Base-by-base conservation (phyloP, 2,329 filamentous ascomycete genomes). In the Trichothecium sympodiale region DNA sequence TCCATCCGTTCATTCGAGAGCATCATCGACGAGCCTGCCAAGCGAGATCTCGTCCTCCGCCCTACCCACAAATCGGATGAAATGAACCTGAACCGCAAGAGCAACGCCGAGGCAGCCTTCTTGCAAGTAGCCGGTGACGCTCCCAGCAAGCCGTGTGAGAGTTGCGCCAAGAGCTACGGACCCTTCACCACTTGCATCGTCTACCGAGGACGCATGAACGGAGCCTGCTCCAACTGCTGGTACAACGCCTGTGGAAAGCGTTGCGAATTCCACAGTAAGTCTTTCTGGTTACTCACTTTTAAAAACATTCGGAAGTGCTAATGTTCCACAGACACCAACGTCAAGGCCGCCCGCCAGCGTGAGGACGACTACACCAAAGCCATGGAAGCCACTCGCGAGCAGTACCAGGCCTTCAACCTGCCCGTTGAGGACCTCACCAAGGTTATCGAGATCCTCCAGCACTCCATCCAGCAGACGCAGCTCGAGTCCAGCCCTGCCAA, bases 181-280 rank as follows among this genome's bases (percentile, higher is more conserved):
- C 72, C 73, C 0, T 77, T 71, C 71, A 69, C 60, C 1, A 60
- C 61, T 13, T 77, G 73, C 42, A 61, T 77, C n/a, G 57, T 74
- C n/a, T 67, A 72, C 16, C 66, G 68, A 33, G 71, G 72, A 2
- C 68, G 74, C 47, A 71, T 77, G 68, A 75, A 69, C 39, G 72
- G 73, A 8, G 74, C 69, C 46, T 77, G 73, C 42, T 66, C 71
- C 38, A 77, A 77, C 47, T 77, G 73, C 49, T 77, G 73, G 72
- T 77, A 71, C 52, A 77, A 77, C 38, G 72, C 72, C 7, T 74
- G 70, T 34, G 72, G 72, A 8, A 64, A 69, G 8, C 56, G 72
- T 34, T 77, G 73, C 41, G 75, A 71, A 12, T 77, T 75, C 47
- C 73, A 76, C 40, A 70, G 72, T 75, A 56, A 43, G 66, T 50